A percentile compares a stretch with the other conserved stretches of the same genome.
Conservation (phyloP, 768 basidiomycete genomes). For the Royoungia palumana region DNA sequence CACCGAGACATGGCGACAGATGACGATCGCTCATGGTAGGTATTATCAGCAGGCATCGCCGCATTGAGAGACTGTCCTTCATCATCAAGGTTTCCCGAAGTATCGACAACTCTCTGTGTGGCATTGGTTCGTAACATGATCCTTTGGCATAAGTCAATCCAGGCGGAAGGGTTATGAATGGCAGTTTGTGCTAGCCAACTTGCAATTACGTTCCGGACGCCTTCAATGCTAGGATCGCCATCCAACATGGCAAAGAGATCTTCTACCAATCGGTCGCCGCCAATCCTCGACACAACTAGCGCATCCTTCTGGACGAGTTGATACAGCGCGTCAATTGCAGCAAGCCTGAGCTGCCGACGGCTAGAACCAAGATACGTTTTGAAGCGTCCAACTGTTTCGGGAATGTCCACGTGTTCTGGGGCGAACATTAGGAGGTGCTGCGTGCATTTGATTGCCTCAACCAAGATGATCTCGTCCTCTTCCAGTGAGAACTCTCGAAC, state of each 20-base stretch:
- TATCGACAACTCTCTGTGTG: constrained; percentile 68
- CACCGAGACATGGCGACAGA: constrained; percentile 73
- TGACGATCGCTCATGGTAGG: constrained; percentile 32
- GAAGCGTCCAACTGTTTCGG: constrained; percentile 75
- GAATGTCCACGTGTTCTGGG: constrained; percentile 77
- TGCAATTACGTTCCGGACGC: constrained; percentile 87
- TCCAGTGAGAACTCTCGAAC: constrained; percentile 84
- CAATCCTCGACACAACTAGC: constrained; percentile 83
- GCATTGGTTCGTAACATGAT: constrained; percentile 96
- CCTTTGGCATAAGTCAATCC: constrained; percentile 96
- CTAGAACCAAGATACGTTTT: constrained; percentile 76
- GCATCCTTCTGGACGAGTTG: constrained; percentile 97
- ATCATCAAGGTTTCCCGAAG: constrained; percentile 68
- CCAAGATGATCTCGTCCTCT: constrained; percentile 81
- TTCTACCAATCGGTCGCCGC: constrained; percentile 91
- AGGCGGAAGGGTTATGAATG: constrained; percentile 87
- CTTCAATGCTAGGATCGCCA: constrained; percentile 90
- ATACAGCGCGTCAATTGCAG: constrained; percentile 93
- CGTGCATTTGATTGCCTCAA: constrained; percentile 93
- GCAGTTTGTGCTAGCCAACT: constrained; percentile 97
- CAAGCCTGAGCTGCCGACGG: constrained; percentile 82
- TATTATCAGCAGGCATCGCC: constrained; percentile 36
- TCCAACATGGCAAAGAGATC: constrained; percentile 95
- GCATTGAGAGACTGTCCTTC: constrained; percentile 89
- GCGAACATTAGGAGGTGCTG: constrained; percentile 98